Conservation (phyloP, 139 green algal genomes). For the Zygnema circumcarinatum region DNA sequence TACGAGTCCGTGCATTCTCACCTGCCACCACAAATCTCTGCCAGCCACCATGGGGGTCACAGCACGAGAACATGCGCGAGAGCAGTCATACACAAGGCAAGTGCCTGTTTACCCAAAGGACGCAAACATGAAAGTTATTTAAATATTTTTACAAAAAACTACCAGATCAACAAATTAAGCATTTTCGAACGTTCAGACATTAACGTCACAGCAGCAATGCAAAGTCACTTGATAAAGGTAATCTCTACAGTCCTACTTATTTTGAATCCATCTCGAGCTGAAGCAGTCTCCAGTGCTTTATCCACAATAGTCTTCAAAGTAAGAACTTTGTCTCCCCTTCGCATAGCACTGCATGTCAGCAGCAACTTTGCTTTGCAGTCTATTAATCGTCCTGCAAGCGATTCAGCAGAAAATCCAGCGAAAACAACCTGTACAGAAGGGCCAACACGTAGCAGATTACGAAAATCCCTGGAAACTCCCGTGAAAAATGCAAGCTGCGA, state of each 20-base stretch:
- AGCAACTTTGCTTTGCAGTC: constrained; percentile 72
- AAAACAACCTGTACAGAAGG: constrained; percentile 84
- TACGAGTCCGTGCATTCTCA: no score
- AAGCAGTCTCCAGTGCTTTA: neutral
- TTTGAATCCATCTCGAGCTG: neutral
- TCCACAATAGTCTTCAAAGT: constrained; percentile 78
- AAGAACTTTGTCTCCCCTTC: constrained; percentile 83
- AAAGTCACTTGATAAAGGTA: no score
- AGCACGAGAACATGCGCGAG: neutral
- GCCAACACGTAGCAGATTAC: neutral
- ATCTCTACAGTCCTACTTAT: constrained; percentile 4
- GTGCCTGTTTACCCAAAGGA: constrained; percentile 45
- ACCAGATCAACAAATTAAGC: no score
- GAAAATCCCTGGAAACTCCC: neutral
- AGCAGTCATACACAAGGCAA: constrained; percentile 58
- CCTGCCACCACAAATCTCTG: constrained; percentile 60
- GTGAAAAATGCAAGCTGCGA: neutral
- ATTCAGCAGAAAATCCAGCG: constrained; percentile 90
- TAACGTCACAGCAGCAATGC: no score
- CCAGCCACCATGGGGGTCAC: constrained; percentile 14
- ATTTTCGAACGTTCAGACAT: no score
- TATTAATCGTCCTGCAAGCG: constrained; percentile 76
- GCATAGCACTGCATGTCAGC: constrained; percentile 78
- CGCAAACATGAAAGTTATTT: constrained; percentile 39
- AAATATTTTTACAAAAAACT: no score